phyloP scores from a whole-genome alignment of 176 grass and related monocot species.

The Otatea glauca region DNA sequence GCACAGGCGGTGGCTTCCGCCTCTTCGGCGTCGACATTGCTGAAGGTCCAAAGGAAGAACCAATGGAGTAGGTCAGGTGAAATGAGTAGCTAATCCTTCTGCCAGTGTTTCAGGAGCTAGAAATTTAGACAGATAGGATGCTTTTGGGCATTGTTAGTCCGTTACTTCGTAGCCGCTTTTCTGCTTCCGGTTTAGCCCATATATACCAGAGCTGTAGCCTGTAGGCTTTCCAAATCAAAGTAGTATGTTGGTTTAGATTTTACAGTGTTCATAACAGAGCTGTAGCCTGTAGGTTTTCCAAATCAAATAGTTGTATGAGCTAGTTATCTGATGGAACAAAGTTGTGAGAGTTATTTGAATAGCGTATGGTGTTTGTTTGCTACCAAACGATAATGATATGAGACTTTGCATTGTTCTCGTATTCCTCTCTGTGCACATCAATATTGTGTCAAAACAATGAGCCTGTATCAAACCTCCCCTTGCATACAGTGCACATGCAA shows the following conservation, averaged over 20 bases:
- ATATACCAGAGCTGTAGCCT: constrained; percentile 23
- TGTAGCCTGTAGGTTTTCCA: constrained; percentile 24
- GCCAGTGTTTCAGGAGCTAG: background rate
- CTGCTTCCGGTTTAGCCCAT: background rate
- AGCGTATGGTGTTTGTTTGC: background rate
- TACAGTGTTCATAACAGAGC: background rate
- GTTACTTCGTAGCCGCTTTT: background rate
- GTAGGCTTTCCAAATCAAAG: background rate
- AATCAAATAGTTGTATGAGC: background rate
- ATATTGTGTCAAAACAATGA: background rate
- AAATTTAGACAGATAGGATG: background rate
- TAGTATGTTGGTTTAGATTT: background rate
- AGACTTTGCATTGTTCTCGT: background rate
- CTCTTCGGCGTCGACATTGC: constrained; percentile 24
- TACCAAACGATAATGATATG: background rate
- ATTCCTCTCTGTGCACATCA: constrained; percentile 18
- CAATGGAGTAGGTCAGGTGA: background rate
- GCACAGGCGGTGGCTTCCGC: background rate
- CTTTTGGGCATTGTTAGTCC: background rate
- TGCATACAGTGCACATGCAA: background rate
- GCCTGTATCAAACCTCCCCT: background rate
- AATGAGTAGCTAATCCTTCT: background rate
- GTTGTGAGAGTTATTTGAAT: background rate
- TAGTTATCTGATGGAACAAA: background rate
- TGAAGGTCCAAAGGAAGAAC: background rate